A percentile compares a stretch with the other conserved stretches of the same genome.
Evolutionary conservation across 208 protist species (phyloP).

Genomic region (Phytomonas francai): DNA sequence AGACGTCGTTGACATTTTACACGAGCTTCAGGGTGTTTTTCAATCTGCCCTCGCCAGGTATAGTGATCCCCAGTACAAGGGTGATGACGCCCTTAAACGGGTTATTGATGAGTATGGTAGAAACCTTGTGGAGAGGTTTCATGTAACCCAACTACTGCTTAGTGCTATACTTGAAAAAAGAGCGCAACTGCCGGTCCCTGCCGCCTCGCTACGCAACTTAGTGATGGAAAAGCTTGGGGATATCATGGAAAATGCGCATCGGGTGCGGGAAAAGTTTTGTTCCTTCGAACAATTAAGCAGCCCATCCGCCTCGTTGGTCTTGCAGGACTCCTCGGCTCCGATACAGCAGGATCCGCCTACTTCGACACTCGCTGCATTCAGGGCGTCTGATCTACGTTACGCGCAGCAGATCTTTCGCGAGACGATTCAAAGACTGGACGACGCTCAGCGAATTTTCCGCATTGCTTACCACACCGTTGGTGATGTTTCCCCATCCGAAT

Average conservation of each 20-base stretch:
- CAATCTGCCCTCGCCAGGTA: neutral
- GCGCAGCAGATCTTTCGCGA: slow-evolving; percentile 10
- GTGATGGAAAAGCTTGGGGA: slow-evolving; percentile 24
- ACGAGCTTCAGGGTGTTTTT: neutral
- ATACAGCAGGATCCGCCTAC: neutral
- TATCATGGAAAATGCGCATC: slow-evolving; percentile 25
- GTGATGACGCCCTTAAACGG: neutral
- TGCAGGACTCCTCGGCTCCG: neutral
- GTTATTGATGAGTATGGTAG: neutral
- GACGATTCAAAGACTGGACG: slow-evolving; percentile 22
- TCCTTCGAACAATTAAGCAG: slow-evolving; percentile 22
- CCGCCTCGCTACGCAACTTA: slow-evolving; percentile 13
- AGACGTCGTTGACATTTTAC: neutral
- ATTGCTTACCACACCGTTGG: slow-evolving; percentile 22
- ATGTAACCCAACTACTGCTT: neutral
- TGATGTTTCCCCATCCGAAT: neutral
- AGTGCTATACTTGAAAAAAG: neutral
- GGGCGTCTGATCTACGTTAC: neutral
- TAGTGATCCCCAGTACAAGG: neutral
- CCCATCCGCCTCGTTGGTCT: slow-evolving; percentile 6
- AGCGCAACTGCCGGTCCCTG: neutral
- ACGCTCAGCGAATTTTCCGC: slow-evolving; percentile 36
- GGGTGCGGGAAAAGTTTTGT: slow-evolving; percentile 14
- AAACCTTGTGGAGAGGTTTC: neutral
- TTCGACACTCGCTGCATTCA: neutral